Conservation (phyloP, 179 eudicot species). For the Camellia oleifera region DNA sequence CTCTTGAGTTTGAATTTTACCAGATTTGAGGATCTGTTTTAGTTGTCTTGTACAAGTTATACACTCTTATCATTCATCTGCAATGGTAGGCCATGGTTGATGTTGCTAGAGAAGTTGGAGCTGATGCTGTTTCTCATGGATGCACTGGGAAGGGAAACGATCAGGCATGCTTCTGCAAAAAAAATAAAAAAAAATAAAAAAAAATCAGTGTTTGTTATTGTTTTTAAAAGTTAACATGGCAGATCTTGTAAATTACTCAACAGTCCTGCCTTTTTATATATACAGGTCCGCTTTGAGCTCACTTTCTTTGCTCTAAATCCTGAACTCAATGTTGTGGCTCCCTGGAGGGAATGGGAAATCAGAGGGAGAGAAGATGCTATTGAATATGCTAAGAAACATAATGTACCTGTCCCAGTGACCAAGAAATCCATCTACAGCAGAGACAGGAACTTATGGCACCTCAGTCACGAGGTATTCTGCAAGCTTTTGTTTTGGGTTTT, state of each 20-base stretch:
- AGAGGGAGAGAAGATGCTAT: conserved; percentile 95
- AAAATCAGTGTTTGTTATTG: neutral
- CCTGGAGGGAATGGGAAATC: conserved; percentile 99
- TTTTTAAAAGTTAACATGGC: neutral
- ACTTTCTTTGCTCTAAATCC: conserved; percentile 93
- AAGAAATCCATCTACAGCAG: conserved; percentile 98
- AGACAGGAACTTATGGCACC: conserved; percentile 96
- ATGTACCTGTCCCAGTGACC: conserved; percentile 92
- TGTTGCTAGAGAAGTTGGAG: conserved; percentile 95
- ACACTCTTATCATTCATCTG: neutral
- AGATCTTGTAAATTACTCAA: neutral
- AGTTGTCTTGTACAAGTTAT: neutral
- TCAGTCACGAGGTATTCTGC: conserved; percentile 85
- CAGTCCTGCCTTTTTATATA: neutral
- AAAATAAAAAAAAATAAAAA: too few relatives aligned
- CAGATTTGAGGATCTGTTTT: neutral
- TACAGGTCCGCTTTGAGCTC: conserved; percentile 94
- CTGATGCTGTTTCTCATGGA: conserved; percentile 98
- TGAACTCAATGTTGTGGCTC: conserved; percentile 85
- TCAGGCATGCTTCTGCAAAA: conserved; percentile 46
- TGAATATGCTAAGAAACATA: conserved; percentile 90
- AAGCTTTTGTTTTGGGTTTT: neutral
- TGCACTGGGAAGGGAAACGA: conserved; percentile 99
- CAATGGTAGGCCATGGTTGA: conserved; percentile 90
- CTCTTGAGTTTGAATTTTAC: neutral